phyloP scores from a whole-genome alignment of 768 basidiomycete species.

The Austroboletus festivus region DNA sequence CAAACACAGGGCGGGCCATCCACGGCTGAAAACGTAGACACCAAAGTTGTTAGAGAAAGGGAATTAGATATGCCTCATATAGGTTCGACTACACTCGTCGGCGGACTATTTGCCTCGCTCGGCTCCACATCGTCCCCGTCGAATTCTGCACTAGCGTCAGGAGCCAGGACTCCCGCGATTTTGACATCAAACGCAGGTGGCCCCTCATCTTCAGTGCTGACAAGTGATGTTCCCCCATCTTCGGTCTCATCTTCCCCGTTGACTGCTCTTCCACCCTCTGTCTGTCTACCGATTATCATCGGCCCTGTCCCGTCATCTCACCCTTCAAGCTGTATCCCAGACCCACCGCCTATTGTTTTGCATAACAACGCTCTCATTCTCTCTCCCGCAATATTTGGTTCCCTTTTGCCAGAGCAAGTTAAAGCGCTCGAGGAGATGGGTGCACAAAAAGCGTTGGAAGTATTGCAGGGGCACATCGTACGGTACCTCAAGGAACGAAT shows the following conservation, averaged over 20 bases:
- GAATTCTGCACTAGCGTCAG: slow-evolving; percentile 5
- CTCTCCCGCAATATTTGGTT: slow-evolving; percentile 81
- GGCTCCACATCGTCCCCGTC: slow-evolving; percentile 1
- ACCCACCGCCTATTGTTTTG: slow-evolving; percentile 65
- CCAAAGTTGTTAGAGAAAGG: background rate
- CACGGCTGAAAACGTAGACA: background rate
- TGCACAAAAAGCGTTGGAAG: slow-evolving; percentile 74
- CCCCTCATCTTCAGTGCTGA: slow-evolving; percentile 12
- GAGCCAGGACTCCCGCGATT: slow-evolving; percentile 4
- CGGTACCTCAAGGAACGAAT: slow-evolving; percentile 77
- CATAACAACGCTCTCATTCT: slow-evolving; percentile 83
- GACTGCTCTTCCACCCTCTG: slow-evolving; percentile 35
- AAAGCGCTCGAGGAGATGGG: slow-evolving; percentile 76
- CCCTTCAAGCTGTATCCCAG: slow-evolving; percentile 43
- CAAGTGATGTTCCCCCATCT: slow-evolving; percentile 14
- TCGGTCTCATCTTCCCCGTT: slow-evolving; percentile 21
- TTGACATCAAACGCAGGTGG: background rate
- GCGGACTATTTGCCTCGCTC: background rate
- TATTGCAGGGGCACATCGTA: slow-evolving; percentile 83
- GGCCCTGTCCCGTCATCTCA: slow-evolving; percentile 68
- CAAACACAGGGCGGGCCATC: background rate
- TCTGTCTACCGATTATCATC: slow-evolving; percentile 74
- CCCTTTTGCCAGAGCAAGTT: slow-evolving; percentile 69
- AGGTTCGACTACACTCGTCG: background rate
- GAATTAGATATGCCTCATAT: slow-evolving; percentile 8